phyloP scores from a whole-genome alignment of 495 filamentous ascomycete species.

The Penicillium ochrochloron region DNA sequence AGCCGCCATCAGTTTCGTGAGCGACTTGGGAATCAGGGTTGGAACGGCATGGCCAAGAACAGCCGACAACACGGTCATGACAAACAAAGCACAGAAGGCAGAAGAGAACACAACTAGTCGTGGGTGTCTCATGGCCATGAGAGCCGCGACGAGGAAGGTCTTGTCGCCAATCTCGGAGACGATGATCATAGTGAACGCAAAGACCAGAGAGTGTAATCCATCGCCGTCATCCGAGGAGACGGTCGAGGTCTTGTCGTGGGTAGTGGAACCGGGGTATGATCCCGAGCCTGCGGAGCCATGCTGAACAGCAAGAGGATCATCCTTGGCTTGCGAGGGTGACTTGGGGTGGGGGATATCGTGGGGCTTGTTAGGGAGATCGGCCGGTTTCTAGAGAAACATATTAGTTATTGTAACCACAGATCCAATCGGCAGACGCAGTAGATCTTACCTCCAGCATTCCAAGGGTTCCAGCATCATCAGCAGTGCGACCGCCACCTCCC shows the following conservation, averaged over 20 bases:
- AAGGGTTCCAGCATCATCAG: slow-evolving; percentile 45
- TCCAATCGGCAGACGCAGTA: not conserved
- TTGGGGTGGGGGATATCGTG: slow-evolving; percentile 78
- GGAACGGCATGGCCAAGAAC: slow-evolving; percentile 94
- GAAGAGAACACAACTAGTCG: slow-evolving; percentile 91
- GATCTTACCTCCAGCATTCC: slow-evolving; percentile 70
- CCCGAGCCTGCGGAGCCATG: slow-evolving; percentile 50
- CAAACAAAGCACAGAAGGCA: slow-evolving; percentile 85
- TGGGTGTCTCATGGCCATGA: slow-evolving; percentile 99
- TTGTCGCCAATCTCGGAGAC: slow-evolving; percentile 98
- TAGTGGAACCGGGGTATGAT: slow-evolving; percentile 33
- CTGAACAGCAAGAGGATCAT: slow-evolving; percentile 66
- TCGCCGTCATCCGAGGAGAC: slow-evolving; percentile 65
- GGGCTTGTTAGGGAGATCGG: slow-evolving; percentile 76
- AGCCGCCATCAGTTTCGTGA: slow-evolving; percentile 86
- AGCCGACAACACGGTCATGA: slow-evolving; percentile 97
- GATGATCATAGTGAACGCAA: slow-evolving; percentile 96
- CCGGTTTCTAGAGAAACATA: slow-evolving; percentile 68
- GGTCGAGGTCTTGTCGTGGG: slow-evolving; percentile 40
- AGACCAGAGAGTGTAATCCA: slow-evolving; percentile 87
- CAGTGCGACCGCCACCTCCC: slow-evolving; percentile 21
- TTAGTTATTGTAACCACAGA: not conserved
- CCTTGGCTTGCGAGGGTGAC: slow-evolving; percentile 67
- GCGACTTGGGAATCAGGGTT: slow-evolving; percentile 82
- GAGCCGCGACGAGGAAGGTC: slow-evolving; percentile 93